A percentile compares a stretch with the other conserved stretches of the same genome.
Evolutionary conservation across 83 land plant genomes (phyloP).

Genomic region (Thuja plicata): DNA sequence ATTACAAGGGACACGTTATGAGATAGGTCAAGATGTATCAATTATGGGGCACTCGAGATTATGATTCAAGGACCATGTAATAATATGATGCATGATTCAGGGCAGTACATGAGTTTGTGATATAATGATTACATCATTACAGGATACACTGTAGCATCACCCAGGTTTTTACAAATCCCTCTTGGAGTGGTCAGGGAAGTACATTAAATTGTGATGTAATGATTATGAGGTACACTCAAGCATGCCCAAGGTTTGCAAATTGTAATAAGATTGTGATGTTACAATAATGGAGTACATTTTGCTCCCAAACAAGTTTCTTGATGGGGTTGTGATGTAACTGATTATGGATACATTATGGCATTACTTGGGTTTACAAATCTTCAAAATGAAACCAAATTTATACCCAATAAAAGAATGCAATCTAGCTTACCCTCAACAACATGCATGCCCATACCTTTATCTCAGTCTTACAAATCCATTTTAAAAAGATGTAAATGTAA

Average conservation of each 20-base stretch:
- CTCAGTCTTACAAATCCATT: background rate
- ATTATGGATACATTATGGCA: background rate
- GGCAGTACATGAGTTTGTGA: background rate
- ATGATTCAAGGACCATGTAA: background rate
- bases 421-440: background rate
- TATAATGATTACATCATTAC: background rate
- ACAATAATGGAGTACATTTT: background rate
- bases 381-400: background rate
- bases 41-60: background rate
- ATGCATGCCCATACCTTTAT: background rate
- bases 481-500: background rate
- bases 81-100: background rate
- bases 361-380: background rate
- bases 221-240: background rate
- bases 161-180: background rate
- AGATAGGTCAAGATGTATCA: background rate
- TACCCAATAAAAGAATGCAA: background rate
- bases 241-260: background rate
- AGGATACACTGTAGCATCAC: background rate
- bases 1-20: background rate
- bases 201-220: background rate
- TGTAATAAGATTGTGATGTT: background rate
- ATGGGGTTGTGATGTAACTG: background rate
- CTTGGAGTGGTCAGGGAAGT: background rate
- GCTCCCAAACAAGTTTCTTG: background rate